A percentile compares a stretch with the other conserved stretches of the same genome.
Conservation (phyloP, 2,329 filamentous ascomycete genomes). For the Ophiostoma fasciatum region DNA sequence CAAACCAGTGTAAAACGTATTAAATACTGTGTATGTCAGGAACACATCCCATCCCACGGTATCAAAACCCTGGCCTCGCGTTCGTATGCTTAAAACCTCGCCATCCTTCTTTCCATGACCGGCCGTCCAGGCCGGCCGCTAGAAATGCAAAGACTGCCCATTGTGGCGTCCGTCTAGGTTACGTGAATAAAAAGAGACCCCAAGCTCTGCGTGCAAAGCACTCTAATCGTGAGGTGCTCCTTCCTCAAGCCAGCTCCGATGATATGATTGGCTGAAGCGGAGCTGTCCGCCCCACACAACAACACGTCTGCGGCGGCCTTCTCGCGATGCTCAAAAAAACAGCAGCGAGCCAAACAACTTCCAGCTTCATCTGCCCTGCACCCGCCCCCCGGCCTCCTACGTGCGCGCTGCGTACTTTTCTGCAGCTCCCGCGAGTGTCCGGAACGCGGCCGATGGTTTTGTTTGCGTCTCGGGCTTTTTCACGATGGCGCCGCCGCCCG, state of each 20-base stretch:
- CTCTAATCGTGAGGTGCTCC: no score
- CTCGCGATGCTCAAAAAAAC: conserved; percentile 3
- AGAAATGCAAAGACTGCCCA: no score
- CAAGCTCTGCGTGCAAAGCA: no score
- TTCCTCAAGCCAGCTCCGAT: conserved; percentile 1
- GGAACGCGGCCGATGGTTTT: conserved; percentile 3
- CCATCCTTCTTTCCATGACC: no score
- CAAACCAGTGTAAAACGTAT: no score
- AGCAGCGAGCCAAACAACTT: neutral
- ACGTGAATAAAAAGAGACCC: neutral
- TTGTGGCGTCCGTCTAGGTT: no score
- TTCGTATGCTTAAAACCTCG: no score
- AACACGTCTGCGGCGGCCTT: conserved; percentile 4
- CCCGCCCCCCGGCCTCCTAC: neutral
- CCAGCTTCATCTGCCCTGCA: neutral
- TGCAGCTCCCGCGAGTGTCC: neutral
- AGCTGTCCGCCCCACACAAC: conserved; percentile 3
- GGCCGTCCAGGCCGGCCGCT: no score
- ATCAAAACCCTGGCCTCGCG: no score
- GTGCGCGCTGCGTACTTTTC: neutral
- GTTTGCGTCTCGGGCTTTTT: neutral
- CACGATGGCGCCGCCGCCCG: conserved; percentile 56
- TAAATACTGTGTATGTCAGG: no score
- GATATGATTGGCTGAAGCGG: conserved; percentile 1
- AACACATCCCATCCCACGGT: no score